Evolutionary conservation across 441 rosid species (phyloP).

Genomic region (Codiaeum variegatum): DNA sequence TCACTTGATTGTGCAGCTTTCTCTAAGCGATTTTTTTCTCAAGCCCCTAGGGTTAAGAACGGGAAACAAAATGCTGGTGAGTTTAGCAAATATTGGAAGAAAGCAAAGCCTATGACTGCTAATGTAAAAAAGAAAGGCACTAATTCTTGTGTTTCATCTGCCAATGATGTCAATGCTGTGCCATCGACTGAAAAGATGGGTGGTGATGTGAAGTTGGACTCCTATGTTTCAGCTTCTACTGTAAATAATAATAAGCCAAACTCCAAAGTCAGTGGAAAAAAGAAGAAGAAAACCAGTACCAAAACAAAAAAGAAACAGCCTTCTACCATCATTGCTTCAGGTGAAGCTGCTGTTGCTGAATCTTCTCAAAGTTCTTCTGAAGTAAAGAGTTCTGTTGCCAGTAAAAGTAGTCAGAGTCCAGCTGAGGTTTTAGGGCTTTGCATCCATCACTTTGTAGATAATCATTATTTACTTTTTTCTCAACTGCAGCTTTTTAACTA

Average conservation of each 20-base stretch:
- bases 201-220: conserved; percentile 30
- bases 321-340: conserved; percentile 25
- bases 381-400: conserved; percentile 21
- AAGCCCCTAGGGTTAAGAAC: conserved; percentile 25
- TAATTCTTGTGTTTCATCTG: conserved; percentile 13
- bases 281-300: conserved; percentile 41
- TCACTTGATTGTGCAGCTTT: conserved; percentile 24
- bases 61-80: conserved; percentile 25
- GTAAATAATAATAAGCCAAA: conserved; percentile 14
- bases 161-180: conserved; percentile 24
- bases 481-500: conserved; percentile 24
- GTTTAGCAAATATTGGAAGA: conserved; percentile 36
- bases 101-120: conserved; percentile 38
- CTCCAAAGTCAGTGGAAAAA: conserved; percentile 26
- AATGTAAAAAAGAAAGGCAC: conserved; percentile 18
- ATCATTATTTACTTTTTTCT: conserved; percentile 17
- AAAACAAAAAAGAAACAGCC: conserved; percentile 41
- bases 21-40: conserved; percentile 42
- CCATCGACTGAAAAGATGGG: conserved; percentile 26
- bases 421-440: conserved; percentile 43
- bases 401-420: conserved; percentile 26
- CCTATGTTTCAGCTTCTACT: conserved; percentile 30
- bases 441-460: conserved; percentile 11
- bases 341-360: conserved; percentile 23
- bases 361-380: conserved; percentile 25